Evolutionary conservation across 1,284 basidiomycete species (phyloP), one percentile per base, ranked within the genome.

Genomic region (Vanrija sp.): DNA sequence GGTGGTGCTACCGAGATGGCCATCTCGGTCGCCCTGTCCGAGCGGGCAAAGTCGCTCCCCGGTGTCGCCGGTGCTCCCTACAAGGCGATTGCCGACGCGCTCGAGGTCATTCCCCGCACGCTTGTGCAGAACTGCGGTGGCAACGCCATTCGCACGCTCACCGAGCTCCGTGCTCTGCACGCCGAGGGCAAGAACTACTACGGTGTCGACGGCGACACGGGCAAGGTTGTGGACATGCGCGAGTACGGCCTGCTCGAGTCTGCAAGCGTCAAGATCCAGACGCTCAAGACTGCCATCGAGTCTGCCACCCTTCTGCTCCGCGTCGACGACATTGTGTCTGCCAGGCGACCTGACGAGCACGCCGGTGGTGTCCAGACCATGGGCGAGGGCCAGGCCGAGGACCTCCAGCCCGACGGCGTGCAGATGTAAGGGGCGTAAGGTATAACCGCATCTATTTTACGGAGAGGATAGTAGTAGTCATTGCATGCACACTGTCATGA

Each of bases 1-100:
- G 94, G 95, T 20, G 95, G 95, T 42, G 95, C 95, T 14, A 96
- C 92, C 2, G 95, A 98, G 79, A 97, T 98, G 92, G 95, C 94
- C 0, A 87, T 98, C 73, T 86, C 85, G 41, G 90, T 96, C 3
- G 90, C 88, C 0, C 78, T 98, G 56, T 85, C 88, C n/a, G 83
- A 85, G 37, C 89, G 87, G 74, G 89, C 90, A 22, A 83, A 88
- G 65, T 83, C 78, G 43, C 82, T 91, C 49, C 84, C 84, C 15
- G 92, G 92, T 24, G 86, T 94, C 23, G 89, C 94, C 70, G 88
- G 87, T 1, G 89, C 89, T 78, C 91, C 93, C 6, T 94, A 89
- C 78, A 80, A 87, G 53, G 93, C 93, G 23, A 92, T 98, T 4
- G 88, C 89, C 1, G 95, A 98, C 65, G 93, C 95, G 23, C 86